Percentiles rank a stretch among this genome's conserved stretches.
Conservation (phyloP, 768 basidiomycete species). For the Phanerochaete sordida region DNA sequence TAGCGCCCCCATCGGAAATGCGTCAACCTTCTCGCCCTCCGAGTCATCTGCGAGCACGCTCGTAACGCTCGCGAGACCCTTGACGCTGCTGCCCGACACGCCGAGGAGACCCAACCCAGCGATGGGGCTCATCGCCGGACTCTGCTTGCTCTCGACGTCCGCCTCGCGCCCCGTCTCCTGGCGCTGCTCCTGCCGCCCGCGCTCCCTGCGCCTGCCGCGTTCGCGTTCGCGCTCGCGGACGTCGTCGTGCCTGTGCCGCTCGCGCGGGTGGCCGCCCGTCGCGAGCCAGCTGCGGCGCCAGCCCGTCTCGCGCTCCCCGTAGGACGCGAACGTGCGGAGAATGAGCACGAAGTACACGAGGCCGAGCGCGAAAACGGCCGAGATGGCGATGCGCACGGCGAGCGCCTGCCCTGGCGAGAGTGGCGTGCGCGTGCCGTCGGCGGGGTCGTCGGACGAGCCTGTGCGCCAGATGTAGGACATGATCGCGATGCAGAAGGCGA, state of each 20-base stretch:
- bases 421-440: slow-evolving; percentile 25
- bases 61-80: slow-evolving; percentile 9
- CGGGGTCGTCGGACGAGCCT: slow-evolving; percentile 42
- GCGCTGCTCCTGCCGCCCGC: slow-evolving; percentile 8
- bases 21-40: neutral
- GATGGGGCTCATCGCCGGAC: no score
- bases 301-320: slow-evolving; percentile 35
- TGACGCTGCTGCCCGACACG: slow-evolving; percentile 1
- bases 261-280: slow-evolving; percentile 7
- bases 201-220: slow-evolving; percentile 6
- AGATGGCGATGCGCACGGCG: slow-evolving; percentile 53
- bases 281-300: slow-evolving; percentile 7
- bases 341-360: slow-evolving; percentile 60
- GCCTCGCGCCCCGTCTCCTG: neutral
- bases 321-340: slow-evolving; percentile 56
- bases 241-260: slow-evolving; percentile 6
- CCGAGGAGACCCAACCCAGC: slow-evolving; percentile 9
- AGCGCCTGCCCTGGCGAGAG: slow-evolving; percentile 39
- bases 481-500: slow-evolving; percentile 60
- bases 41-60: slow-evolving; percentile 2
- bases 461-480: slow-evolving; percentile 66
- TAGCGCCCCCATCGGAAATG: neutral
- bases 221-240: slow-evolving; percentile 1
- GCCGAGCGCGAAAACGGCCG: slow-evolving; percentile 52
- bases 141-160: neutral